Evolutionary conservation across 2,329 filamentous ascomycete species (phyloP), one percentile per base, ranked within the genome.

Genomic region (Boeremia lycopersici): DNA sequence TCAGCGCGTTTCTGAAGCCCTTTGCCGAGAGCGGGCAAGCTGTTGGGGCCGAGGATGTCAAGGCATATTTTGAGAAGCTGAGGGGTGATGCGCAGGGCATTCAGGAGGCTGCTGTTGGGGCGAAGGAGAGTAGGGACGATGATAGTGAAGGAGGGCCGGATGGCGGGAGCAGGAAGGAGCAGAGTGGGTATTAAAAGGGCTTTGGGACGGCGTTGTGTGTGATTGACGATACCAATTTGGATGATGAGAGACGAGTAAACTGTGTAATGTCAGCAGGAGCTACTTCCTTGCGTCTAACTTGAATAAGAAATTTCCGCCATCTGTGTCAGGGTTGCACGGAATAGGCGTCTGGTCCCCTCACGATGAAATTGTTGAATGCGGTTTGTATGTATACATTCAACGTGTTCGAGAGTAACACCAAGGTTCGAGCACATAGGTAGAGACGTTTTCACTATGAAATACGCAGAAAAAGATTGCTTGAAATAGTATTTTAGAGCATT

Each of bases 11-110:
- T 73, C 86, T 99, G 68, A 87, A 93, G 76, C 89, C 96, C 38
- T 99, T 96, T 73, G 95, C 95, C 0, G 91, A 97, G 71, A 96
- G 89, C 59, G 93, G 93, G 1, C 81, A 90, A 74, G 87, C 90
- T 0, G 93, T 99, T 19, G 88, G 91, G 1, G 93, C 93, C 1
- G 95, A 99, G 71, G 93, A 98, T 76, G 95, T 99, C 76, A 99
- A 97, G 76, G 86, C 86, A 2, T 96, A 97, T 74, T 99, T 99
- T 82, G 93, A 93, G 46, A 93, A 95, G 78, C 77, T 99, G 64
- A 84, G 95, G 60, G 95, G 95, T 54, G 95, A 98, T 74, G 90
- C 91, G 39, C 79, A 89, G 64, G 89, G 81, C 0, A 90, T 91
- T 26, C 62, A 68, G 60, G 72, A 71, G 6, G 74, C 73, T 25